A percentile compares a stretch with the other conserved stretches of the same genome.
These are phyloP conservation scores for Boletales sp. DNA, from an alignment of 768 basidiomycete species.

Conservation along the genomic window DNA sequence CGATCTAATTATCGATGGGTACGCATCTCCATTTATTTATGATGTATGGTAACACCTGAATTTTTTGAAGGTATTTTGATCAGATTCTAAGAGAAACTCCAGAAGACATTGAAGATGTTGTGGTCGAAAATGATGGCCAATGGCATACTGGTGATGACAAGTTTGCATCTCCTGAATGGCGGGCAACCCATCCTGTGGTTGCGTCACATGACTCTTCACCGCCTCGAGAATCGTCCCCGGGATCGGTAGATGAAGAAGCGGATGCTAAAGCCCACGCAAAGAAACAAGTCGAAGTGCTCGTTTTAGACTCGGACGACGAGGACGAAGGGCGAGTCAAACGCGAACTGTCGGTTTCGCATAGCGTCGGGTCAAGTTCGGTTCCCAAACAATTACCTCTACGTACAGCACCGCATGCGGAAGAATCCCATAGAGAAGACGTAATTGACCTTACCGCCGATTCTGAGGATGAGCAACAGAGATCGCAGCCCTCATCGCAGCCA, in stretches of 20 bases:
- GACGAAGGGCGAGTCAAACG: conserved; percentile 73
- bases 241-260: conserved; percentile 28
- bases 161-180: conserved; percentile 74
- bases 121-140: conserved; percentile 90
- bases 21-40: conserved; percentile 19
- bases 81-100: conserved; percentile 75
- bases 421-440: conserved; percentile 46
- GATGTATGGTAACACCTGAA: background rate
- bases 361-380: conserved; percentile 38
- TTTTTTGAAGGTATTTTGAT: conserved; percentile 69
- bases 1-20: conserved; percentile 93
- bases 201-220: conserved; percentile 24
- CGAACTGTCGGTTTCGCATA: conserved; percentile 66
- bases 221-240: conserved; percentile 25
- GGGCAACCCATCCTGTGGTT: conserved; percentile 44
- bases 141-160: conserved; percentile 94
- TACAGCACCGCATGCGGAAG: conserved; percentile 19
- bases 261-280: conserved; percentile 42
- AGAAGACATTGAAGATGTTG: conserved; percentile 84
- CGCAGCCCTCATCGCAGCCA: conserved; percentile 24
- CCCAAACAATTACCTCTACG: conserved; percentile 23
- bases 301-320: conserved; percentile 74
- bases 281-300: conserved; percentile 55
- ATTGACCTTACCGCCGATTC: conserved; percentile 85
- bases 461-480: conserved; percentile 59